Evolutionary conservation across 2,329 filamentous ascomycete species (phyloP), one percentile per base, ranked within the genome.

Genomic region (Macrophomina tecta): DNA sequence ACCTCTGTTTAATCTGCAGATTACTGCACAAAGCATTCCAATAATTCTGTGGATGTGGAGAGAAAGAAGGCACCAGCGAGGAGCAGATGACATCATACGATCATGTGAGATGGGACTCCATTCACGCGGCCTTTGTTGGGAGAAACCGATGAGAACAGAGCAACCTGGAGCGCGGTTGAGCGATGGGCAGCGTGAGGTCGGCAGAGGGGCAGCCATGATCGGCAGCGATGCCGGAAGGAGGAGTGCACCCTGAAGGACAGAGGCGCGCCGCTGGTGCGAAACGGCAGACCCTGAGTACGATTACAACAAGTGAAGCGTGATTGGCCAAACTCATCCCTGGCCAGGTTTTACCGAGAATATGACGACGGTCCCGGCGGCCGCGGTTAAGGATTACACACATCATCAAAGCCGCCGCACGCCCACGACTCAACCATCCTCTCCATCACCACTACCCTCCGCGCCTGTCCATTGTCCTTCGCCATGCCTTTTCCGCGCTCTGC

Each of bases 311-410:
- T 32, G 16, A n/a, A 7, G 8, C 18, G 40, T 65, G 63, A 65
- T 65, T 65, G 63, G 63, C 30, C 28, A 52, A 6, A 6, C 38
- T 14, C 14, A 46, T 5, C 6, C 23, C 40, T 51, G 62, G 51
- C 49, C 49, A 11, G 18, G 45, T 30, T 45, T 48, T 30, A 30
- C 52, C 52, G 52, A 55, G 30, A 28, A 23, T 49, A 65, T 65
- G 63, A 65, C 63, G 63, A 65, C 40, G 40, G 40, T 52, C 48
- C 30, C n/a, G 51, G 28, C 40, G 49, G 30, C 63, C 52, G 63
- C 63, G 63, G 63, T 12, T 65, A 48, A 65, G 42, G 63, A 46
- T 56, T 58, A 65, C 63, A 46, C 48, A 62, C 58, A 62, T 5
- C 56, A 61, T 38, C 58, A 62, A 62, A 46, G 23, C 36, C 40